A percentile compares a stretch with the other conserved stretches of the same genome.
Conservation (phyloP, 306 rosid species). For the Carpinus viminea region DNA sequence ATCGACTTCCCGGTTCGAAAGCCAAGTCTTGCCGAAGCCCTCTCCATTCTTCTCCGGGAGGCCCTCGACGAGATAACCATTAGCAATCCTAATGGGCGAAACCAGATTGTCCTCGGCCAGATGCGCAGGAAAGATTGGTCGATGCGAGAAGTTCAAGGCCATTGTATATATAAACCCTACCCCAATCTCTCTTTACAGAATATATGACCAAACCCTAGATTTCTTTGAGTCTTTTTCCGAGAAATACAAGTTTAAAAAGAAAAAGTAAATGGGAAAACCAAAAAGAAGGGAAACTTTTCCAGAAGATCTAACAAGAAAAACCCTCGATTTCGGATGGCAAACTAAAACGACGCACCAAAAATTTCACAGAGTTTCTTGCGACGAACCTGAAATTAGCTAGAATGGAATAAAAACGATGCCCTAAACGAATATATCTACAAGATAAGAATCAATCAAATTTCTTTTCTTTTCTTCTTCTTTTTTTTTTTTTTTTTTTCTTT, state of each 20-base stretch:
- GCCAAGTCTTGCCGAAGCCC: constrained; percentile 56
- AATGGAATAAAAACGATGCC: constrained; percentile 26
- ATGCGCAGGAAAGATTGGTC: constrained; percentile 43
- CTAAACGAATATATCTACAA: constrained; percentile 46
- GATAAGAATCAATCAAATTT: constrained; percentile 30
- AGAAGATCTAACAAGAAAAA: constrained; percentile 63
- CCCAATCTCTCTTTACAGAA: constrained; percentile 21
- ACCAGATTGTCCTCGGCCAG: constrained; percentile 50
- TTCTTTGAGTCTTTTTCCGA: not conserved
- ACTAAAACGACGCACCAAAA: constrained; percentile 98
- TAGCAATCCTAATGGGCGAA: constrained; percentile 60
- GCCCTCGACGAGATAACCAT: constrained; percentile 59
- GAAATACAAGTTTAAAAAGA: not conserved
- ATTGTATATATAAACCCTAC: constrained; percentile 25
- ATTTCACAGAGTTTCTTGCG: constrained; percentile 75
- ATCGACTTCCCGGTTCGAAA: constrained; percentile 45
- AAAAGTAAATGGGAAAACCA: not conserved
- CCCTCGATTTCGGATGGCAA: constrained; percentile 93
- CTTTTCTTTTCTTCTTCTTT: constrained; percentile 13
- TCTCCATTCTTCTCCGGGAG: constrained; percentile 55
- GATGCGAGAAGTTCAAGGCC: constrained; percentile 59
- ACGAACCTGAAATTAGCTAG: constrained; percentile 41
- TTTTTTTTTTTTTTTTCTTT: not conserved
- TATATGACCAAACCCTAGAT: constrained; percentile 18
- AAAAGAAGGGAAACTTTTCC: not conserved